Evolutionary conservation across 495 filamentous ascomycete genomes (phyloP), one percentile per base, ranked within the genome.

Genomic region (Venustampulla echinocandica): DNA sequence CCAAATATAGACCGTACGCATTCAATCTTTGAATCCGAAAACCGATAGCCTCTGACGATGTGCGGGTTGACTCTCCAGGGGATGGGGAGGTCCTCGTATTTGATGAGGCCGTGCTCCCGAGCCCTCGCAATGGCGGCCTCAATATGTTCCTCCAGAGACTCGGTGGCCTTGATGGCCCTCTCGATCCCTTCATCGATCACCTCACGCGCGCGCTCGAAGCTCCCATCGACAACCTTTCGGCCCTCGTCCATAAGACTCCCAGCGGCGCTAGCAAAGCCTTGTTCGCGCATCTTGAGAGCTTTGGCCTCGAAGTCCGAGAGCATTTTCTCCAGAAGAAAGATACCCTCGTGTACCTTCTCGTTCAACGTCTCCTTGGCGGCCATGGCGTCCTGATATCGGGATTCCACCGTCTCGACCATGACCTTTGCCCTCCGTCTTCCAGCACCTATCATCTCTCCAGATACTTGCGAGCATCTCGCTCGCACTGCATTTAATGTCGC

Each of bases 41-140:
- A 99, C 28, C 92, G 90, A 60, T 99, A 99, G 25, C 92, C 92
- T 10, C 70, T 73, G 18, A 79, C 67, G 61, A 99, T 97, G 65
- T 97, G 86, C 4, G 90, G 89, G 64, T 99, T 99, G 46, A 95
- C 78, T 37, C 84, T 76, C 92, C 92, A 99, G 1, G 92, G 92
- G 10, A 87, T 68, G 4, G 92, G 92, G 1, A 99, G 74, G 44
- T 95, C 87, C 23, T 89, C 79, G 64, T 95, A 97, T 32, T 76
- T 76, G 54, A 99, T 85, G 23, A 96, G 67, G 18, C 90, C 85
- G 25, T 84, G 70, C 60, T 95, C 83, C 44, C 82, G 73, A 11
- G 93, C 92, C 23, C 83, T 78, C 22, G 73, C 55, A 50, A 96
- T 80, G 18, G 90, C 90, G 15, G 69, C 67, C 58, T 95, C 86